Conservation (phyloP, 129 eudicot genomes). For the Flaveria trinervia region DNA sequence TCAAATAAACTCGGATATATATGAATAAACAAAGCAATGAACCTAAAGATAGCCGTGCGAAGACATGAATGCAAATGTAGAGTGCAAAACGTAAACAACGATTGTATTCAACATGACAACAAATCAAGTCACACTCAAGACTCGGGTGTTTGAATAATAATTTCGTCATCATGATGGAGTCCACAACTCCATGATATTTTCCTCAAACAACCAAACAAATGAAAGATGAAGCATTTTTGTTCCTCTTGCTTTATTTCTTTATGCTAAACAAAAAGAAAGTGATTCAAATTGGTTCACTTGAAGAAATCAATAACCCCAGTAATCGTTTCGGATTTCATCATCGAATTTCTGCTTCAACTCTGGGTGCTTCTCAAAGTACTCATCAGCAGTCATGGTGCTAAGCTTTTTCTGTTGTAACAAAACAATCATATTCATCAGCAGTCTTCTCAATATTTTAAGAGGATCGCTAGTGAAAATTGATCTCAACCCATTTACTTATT, state of each 20-base stretch:
- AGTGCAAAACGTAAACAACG: background rate
- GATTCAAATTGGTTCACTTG: background rate
- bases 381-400: slow-evolving; percentile 99
- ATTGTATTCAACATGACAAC: slow-evolving; percentile 36
- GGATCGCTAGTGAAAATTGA: background rate
- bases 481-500: background rate
- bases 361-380: slow-evolving; percentile 93
- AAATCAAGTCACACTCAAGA: slow-evolving; percentile 11
- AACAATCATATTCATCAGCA: background rate
- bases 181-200: slow-evolving; percentile 19
- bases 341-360: slow-evolving; percentile 92
- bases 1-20: too few relatives aligned
- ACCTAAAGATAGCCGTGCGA: too few relatives aligned
- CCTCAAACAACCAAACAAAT: slow-evolving; percentile 33
- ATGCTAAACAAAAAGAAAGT: slow-evolving; percentile 28
- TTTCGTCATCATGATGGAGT: slow-evolving; percentile 31
- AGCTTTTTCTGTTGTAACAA: slow-evolving; percentile 56
- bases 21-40: background rate
- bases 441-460: background rate
- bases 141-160: background rate
- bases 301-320: slow-evolving; percentile 80
- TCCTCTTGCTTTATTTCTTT: slow-evolving; percentile 41
- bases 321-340: slow-evolving; percentile 90
- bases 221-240: slow-evolving; percentile 20
- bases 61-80: background rate